Base-by-base conservation (phyloP, 768 basidiomycete species). In the Pleurotus citrinopileatus region DNA sequence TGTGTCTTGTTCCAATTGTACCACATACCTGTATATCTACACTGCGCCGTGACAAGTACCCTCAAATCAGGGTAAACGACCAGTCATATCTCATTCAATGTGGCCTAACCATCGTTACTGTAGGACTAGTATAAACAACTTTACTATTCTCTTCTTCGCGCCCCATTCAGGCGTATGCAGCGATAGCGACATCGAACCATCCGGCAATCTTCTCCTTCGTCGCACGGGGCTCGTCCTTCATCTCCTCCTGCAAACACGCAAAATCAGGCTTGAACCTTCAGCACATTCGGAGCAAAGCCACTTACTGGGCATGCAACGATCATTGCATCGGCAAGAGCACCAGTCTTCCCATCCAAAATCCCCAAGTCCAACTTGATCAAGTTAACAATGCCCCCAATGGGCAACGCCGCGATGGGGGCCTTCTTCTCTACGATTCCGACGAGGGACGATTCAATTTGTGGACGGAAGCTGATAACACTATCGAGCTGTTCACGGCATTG, bases 381-480 rank as follows among this genome's bases (percentile, higher is more conserved):
- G 13, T 25, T 46, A 17, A 47, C 42, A 27, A 54, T 48, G 9
- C 53, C 53, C 19, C 45, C 45, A 20, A 54, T 27, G 23, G 53
- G 53, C 13, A 54, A 45, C 13, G 53, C 53, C 10, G 23, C 26
- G 45, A 54, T 42, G 23, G 53, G 20, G 10, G 26, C 27, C 26
- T 46, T 54, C 53, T 54, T 54, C 17, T 36, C 43, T 3, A 54
- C 44, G 25, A 54, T 54, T 20, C 32, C 44, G 34, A 25, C 26
- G 3, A 54, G 29, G 28, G 53, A 42, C 20, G 22, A n/a, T 26
- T 27, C 17, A 7, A 54, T 54, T 12, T 42, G 23, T 6, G 53
- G 53, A 2, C 22, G 13, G 45, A 54, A 47, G 23, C 42, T 26
- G n/a, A 48, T 42, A 23, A 54, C 53, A 15, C 25, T 27, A 26